phyloP scores from a whole-genome alignment of 768 basidiomycete species.

The Mycena floridula region DNA sequence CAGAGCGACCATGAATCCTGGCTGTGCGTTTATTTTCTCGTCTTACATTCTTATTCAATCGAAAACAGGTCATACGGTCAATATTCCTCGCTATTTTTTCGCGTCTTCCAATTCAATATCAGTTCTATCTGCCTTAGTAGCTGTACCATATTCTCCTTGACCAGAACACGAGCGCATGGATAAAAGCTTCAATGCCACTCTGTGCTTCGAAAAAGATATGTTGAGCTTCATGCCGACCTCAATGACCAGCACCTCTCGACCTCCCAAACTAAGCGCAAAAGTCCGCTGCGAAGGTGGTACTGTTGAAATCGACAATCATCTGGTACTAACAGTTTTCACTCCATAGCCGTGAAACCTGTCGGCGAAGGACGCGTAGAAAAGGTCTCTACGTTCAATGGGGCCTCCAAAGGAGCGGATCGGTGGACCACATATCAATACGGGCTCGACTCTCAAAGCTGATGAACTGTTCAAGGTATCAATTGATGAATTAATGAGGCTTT shows the following conservation, averaged over 20 bases:
- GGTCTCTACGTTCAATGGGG: constrained; percentile 33
- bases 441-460: too few relatives aligned
- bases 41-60: background rate
- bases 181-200: constrained; percentile 21
- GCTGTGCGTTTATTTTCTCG: constrained; percentile 27
- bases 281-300: constrained; percentile 40
- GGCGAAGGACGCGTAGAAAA: constrained; percentile 33
- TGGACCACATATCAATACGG: constrained; percentile 51
- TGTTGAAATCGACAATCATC: constrained; percentile 35
- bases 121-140: constrained; percentile 32
- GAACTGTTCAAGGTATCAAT: too few relatives aligned
- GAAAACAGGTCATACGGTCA: constrained; percentile 40
- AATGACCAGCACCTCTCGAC: constrained; percentile 17
- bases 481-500: too few relatives aligned
- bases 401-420: constrained; percentile 42
- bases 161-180: constrained; percentile 27
- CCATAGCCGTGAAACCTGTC: constrained; percentile 33
- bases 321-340: constrained; percentile 42
- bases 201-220: constrained; percentile 26
- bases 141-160: constrained; percentile 16
- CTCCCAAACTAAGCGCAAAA: constrained; percentile 27
- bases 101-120: constrained; percentile 34
- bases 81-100: constrained; percentile 41
- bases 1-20: constrained; percentile 60
- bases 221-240: constrained; percentile 29